A percentile compares a stretch with the other conserved stretches of the same genome.
Evolutionary conservation across 148 eudicot genomes (phyloP).

Genomic region (Nepenthes gracilis): DNA sequence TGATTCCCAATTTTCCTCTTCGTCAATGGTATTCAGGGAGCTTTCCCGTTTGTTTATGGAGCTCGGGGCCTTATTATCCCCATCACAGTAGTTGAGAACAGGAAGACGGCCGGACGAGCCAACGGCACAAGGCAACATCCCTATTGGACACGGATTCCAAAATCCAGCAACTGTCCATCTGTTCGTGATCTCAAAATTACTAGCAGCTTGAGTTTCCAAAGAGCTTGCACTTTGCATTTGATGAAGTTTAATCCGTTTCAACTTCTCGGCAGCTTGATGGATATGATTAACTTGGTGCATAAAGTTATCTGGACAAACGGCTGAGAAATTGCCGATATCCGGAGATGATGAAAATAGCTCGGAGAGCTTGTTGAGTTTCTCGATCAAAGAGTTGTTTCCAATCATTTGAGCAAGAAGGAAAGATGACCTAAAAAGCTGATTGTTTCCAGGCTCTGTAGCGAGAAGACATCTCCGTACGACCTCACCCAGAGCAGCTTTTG

Average conservation of each 20-base stretch:
- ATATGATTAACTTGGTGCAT: too few species aligned
- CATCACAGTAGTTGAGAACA: too few species aligned
- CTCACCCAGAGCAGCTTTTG: constrained; percentile 29
- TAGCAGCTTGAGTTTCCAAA: constrained; percentile 8
- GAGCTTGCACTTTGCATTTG: too few species aligned
- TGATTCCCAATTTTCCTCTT: not conserved
- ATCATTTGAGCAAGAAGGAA: constrained; percentile 37
- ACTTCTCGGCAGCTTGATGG: not conserved
- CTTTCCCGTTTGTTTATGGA: too few species aligned
- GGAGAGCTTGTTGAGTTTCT: constrained; percentile 47
- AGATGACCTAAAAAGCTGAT: constrained; percentile 43
- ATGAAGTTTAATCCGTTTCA: too few species aligned
- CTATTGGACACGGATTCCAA: too few species aligned
- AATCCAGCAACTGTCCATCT: too few species aligned
- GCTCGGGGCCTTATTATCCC: constrained; percentile 7
- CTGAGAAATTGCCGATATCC: not conserved
- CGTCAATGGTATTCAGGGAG: too few species aligned
- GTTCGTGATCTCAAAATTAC: too few species aligned
- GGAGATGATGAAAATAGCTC: constrained; percentile 15
- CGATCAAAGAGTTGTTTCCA: constrained; percentile 28
- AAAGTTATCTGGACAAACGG: constrained; percentile 2
- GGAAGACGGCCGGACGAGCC: constrained; percentile 40
- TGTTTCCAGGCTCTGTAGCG: constrained; percentile 40
- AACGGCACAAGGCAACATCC: constrained; percentile 23
- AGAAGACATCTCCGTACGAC: constrained; percentile 50